A percentile compares a stretch with the other conserved stretches of the same genome.
Evolutionary conservation across 345 rosid genomes (phyloP).

Genomic region (Heritiera littoralis): DNA sequence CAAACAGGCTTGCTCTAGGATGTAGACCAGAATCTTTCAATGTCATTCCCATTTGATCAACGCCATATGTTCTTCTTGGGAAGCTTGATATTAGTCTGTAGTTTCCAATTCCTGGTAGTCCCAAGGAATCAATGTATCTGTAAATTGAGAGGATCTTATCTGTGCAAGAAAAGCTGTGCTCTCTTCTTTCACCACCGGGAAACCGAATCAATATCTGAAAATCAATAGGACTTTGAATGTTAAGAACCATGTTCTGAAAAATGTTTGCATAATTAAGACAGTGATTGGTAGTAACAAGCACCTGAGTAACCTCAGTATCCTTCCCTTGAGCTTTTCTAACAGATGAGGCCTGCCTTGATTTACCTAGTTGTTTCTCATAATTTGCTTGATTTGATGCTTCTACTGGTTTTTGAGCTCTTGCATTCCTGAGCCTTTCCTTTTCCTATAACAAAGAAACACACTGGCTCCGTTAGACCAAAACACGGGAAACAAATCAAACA

Average conservation of each 20-base stretch:
- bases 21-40: conserved; percentile 58
- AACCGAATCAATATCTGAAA: conserved; percentile 61
- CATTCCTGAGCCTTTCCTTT: conserved; percentile 43
- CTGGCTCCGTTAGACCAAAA: background rate
- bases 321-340: conserved; percentile 29
- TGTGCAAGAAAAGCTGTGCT: conserved; percentile 45
- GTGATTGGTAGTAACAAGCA: conserved; percentile 5
- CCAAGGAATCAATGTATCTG: conserved; percentile 52
- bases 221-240: background rate
- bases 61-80: conserved; percentile 49
- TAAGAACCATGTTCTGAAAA: background rate
- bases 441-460: conserved; percentile 29
- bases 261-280: background rate
- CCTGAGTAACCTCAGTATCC: conserved; percentile 48
- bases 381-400: conserved; percentile 18
- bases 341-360: conserved; percentile 26
- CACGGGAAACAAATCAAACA: background rate
- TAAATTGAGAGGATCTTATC: conserved; percentile 48
- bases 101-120: conserved; percentile 38
- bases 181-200: conserved; percentile 62
- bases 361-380: conserved; percentile 27
- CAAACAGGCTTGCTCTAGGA: conserved; percentile 61
- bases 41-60: conserved; percentile 51
- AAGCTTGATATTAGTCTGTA: conserved; percentile 57
- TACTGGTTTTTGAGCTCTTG: conserved; percentile 29